Base-by-base conservation (phyloP, 495 filamentous ascomycete genomes). In the Neurospora sp. region DNA sequence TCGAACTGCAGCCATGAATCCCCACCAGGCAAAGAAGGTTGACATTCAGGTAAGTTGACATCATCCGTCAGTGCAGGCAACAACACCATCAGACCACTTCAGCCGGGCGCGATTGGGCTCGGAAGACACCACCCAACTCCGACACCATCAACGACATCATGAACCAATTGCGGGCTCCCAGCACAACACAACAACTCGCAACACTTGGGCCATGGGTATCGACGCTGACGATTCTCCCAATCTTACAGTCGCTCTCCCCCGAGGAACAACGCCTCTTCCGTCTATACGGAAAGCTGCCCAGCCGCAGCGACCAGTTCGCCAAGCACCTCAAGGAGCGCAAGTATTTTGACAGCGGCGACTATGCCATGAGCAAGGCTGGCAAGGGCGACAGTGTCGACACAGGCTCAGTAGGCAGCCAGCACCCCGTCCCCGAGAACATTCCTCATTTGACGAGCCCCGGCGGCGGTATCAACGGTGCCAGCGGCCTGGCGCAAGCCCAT, bases 251-350 rank as follows among this genome's bases (percentile, higher is more conserved):
- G 66, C 85, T 98, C 81, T 90, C 89, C 70, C 91, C 94, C 69
- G 96, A 98, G 76, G 96, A 98, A 88, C 93, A 97, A 84, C 93
- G 92, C 71, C 90, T 98, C 75, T 93, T 98, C 85, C 93, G 94
- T 71, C 90, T 97, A 40, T 99, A 99, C 82, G 96, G 96, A 82
- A 98, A 98, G 83, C 90, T 97, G 71, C 96, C 96, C 70, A 97
- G 89, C 85, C 96, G 94, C 83, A 95, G 93, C 79, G 96, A 98
- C 83, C 90, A 98, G 72, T 90, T 98, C 74, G 95, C 97, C 87
- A 98, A 98, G 85, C 97, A 98, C 82, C 90, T 99, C 81, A 88
- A 97, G 89, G 94, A 97, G 82, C 94, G 96, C 83, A 99, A 98
- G 86, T 99, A 98, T 85, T 99, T 99, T 83, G 96, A 99, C 87